A percentile compares a stretch with the other conserved stretches of the same genome.
Evolutionary conservation across 73 alveolate genomes (phyloP).

Genomic region (Tetrahymena thermophila): DNA sequence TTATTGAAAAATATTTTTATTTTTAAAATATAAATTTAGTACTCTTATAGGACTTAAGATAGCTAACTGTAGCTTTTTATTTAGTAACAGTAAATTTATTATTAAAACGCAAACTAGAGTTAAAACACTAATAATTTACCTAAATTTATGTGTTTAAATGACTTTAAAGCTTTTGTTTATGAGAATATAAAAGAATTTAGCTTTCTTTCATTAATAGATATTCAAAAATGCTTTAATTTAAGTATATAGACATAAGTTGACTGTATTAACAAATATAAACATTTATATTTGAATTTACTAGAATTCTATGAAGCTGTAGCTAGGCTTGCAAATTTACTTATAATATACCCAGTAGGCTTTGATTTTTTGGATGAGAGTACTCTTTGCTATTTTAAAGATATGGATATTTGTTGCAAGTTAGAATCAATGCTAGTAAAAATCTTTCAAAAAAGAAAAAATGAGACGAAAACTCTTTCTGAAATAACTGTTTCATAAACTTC

Average conservation of each 20-base stretch:
- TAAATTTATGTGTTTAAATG: neutral
- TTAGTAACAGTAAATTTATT: neutral
- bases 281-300: neutral
- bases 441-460: neutral
- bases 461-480: neutral
- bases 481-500: neutral
- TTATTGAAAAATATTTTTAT: too few relatives aligned
- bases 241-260: neutral
- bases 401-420: neutral
- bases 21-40: neutral
- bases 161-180: neutral
- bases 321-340: neutral
- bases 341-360: neutral
- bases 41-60: neutral
- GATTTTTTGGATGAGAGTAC: neutral
- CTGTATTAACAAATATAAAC: neutral
- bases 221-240: neutral
- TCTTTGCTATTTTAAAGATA: neutral
- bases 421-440: neutral
- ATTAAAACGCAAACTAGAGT: neutral
- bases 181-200: neutral
- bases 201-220: neutral
- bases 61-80: neutral
- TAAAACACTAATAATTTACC: neutral
- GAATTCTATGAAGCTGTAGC: neutral